A percentile compares a stretch with the other conserved stretches of the same genome.
Evolutionary conservation across 177 flowering plant genomes (phyloP).

Genomic region (Vitis hybrid): DNA sequence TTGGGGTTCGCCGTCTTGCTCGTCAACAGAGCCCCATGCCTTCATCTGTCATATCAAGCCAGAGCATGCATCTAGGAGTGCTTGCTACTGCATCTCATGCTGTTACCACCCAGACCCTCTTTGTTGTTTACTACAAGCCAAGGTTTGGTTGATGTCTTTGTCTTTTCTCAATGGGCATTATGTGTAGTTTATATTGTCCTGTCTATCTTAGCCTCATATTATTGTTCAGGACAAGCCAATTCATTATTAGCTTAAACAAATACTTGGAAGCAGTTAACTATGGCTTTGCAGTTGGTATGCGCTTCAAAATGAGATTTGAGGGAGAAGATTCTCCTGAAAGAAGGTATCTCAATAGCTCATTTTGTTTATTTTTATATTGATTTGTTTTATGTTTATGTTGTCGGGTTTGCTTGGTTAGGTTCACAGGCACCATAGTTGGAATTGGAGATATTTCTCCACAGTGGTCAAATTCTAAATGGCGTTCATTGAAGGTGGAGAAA

Average conservation of each 20-base stretch:
- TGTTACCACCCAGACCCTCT: constrained; percentile 45
- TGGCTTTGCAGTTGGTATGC: constrained; percentile 53
- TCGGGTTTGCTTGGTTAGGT: constrained; percentile 31
- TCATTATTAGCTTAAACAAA: constrained; percentile 52
- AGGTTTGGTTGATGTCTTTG: constrained; percentile 28
- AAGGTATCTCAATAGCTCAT: constrained; percentile 27
- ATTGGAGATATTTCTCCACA: constrained; percentile 48
- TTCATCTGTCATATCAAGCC: constrained; percentile 71
- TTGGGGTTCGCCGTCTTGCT: constrained; percentile 60
- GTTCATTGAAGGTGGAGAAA: constrained; percentile 51
- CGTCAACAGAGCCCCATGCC: constrained; percentile 57
- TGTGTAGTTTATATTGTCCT: not conserved
- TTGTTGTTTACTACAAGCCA: constrained; percentile 66
- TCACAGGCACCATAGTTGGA: constrained; percentile 62
- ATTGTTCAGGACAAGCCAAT: constrained; percentile 55
- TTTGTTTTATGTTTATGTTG: not conserved
- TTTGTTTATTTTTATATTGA: not conserved
- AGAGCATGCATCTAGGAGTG: constrained; percentile 76
- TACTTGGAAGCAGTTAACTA: constrained; percentile 45
- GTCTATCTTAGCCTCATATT: not conserved
- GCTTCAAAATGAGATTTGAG: constrained; percentile 68
- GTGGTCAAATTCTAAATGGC: constrained; percentile 65
- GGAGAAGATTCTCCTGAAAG: constrained; percentile 75
- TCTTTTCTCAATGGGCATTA: not conserved
- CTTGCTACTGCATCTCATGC: constrained; percentile 81